A percentile compares a stretch with the other conserved stretches of the same genome.
These are phyloP conservation scores for Ascoidea tarda DNA, from an alignment of 805 yeast genomes.

Conservation along the genomic window DNA sequence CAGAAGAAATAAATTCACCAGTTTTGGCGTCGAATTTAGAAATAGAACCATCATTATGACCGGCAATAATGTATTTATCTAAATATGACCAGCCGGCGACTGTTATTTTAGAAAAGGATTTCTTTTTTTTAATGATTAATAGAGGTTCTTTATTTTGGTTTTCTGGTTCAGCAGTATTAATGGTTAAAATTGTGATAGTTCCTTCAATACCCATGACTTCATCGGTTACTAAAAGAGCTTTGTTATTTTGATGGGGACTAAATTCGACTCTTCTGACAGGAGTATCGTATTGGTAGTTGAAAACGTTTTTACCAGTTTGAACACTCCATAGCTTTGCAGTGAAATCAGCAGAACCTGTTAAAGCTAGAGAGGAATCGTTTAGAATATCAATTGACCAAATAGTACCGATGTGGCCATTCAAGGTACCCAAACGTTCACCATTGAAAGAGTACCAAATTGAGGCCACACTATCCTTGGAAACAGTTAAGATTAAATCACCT, in stretches of 20 bases:
- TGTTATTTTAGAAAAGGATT: conserved; percentile 47
- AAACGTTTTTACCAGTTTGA: conserved; percentile 59
- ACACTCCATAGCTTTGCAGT: conserved; percentile 77
- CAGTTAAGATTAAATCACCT: conserved; percentile 87
- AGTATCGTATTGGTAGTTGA: conserved; percentile 60
- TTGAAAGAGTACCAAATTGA: conserved; percentile 89
- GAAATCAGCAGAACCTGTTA: conserved; percentile 88
- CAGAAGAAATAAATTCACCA: conserved; percentile 44
- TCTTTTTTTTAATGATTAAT: conserved; percentile 44
- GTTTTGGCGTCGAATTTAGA: conserved; percentile 67
- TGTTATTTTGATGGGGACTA: conserved; percentile 46
- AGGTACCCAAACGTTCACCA: conserved; percentile 94
- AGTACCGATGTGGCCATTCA: conserved; percentile 82
- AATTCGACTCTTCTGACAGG: conserved; percentile 91
- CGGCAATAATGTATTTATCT: conserved; percentile 64
- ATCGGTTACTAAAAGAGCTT: conserved; percentile 68
- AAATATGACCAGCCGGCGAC: conserved; percentile 83
- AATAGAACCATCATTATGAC: conserved; percentile 77
- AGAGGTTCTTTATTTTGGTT: conserved; percentile 40
- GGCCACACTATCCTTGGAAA: conserved; percentile 81
- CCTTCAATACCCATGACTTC: conserved; percentile 87
- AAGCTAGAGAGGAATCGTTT: conserved; percentile 46
- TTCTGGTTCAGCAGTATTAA: conserved; percentile 35
- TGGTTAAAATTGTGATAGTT: conserved; percentile 51
- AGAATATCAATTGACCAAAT: conserved; percentile 91